These are phyloP conservation scores for Hypholoma fasciculare DNA, from an alignment of 768 basidiomycete genomes.

Conservation along the genomic window DNA sequence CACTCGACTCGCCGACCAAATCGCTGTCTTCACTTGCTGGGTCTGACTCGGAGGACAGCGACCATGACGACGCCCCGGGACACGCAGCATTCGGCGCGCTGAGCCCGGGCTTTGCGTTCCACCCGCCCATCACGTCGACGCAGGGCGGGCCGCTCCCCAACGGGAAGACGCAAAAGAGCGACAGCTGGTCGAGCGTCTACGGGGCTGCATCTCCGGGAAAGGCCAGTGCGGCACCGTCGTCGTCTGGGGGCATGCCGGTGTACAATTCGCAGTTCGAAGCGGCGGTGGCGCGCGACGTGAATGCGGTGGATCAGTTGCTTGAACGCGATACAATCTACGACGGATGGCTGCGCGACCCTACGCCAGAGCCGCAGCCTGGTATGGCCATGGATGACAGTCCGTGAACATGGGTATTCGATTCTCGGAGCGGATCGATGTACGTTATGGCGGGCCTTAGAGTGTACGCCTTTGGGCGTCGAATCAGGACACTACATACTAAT, in stretches of 20 bases:
- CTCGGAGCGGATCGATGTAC: too few relatives aligned
- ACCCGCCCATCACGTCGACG: constrained; percentile 34
- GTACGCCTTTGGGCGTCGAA: neutral
- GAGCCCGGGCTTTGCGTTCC: constrained; percentile 20
- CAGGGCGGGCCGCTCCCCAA: constrained; percentile 18
- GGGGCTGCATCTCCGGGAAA: neutral
- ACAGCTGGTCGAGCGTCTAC: constrained; percentile 25
- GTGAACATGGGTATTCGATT: neutral
- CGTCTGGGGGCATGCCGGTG: neutral
- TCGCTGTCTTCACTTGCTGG: constrained; percentile 35
- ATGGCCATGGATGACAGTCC: constrained; percentile 13
- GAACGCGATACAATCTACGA: constrained; percentile 60
- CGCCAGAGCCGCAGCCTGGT: constrained; percentile 2
- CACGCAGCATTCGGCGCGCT: neutral
- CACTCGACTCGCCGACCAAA: constrained; percentile 27
- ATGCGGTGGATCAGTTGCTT: constrained; percentile 52
- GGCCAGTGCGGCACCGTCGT: neutral
- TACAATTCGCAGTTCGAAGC: constrained; percentile 54
- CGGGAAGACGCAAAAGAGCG: constrained; percentile 4
- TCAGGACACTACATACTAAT: too few relatives aligned
- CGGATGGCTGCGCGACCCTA: constrained; percentile 37
- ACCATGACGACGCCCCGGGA: constrained; percentile 13
- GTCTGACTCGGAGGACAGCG: constrained; percentile 28
- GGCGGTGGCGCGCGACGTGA: constrained; percentile 48
- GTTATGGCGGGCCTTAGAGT: constrained; percentile 10